phyloP scores from a whole-genome alignment of 129 eudicot species.

The Arctium lappa region DNA sequence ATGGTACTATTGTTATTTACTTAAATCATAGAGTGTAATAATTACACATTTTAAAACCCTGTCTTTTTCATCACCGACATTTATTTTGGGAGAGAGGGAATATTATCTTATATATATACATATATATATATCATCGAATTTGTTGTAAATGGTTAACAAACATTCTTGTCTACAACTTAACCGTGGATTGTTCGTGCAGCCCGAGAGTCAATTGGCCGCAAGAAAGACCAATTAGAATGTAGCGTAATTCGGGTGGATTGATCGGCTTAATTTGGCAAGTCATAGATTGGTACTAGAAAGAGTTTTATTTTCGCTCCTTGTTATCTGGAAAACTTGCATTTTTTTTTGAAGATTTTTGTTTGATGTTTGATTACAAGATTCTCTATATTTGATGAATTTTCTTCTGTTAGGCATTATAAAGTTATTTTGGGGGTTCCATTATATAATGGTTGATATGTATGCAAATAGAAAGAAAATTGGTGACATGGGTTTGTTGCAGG shows the following conservation, averaged over 20 bases:
- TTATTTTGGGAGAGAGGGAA: no score
- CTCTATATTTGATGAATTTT: background rate
- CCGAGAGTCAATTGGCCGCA: slow-evolving; percentile 19
- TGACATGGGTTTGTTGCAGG: no score
- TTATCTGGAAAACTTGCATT: background rate
- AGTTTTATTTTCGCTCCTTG: background rate
- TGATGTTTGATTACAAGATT: background rate
- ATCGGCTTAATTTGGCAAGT: background rate
- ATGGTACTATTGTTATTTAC: no score
- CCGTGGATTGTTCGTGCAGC: background rate
- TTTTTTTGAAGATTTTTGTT: background rate
- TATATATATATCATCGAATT: no score
- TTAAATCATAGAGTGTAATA: no score
- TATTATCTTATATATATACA: no score
- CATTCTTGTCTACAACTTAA: background rate
- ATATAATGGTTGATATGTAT: background rate
- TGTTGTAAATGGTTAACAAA: background rate
- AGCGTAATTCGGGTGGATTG: background rate
- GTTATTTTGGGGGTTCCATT: background rate
- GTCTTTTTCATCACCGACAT: background rate
- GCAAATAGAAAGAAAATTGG: background rate
- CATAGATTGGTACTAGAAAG: background rate
- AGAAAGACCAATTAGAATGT: background rate
- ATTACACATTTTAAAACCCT: background rate
- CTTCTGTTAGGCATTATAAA: background rate